Percentiles rank a stretch among this genome's conserved stretches.
Evolutionary conservation across 257 asterid species (phyloP).

Genomic region (Solanum paucissectum): DNA sequence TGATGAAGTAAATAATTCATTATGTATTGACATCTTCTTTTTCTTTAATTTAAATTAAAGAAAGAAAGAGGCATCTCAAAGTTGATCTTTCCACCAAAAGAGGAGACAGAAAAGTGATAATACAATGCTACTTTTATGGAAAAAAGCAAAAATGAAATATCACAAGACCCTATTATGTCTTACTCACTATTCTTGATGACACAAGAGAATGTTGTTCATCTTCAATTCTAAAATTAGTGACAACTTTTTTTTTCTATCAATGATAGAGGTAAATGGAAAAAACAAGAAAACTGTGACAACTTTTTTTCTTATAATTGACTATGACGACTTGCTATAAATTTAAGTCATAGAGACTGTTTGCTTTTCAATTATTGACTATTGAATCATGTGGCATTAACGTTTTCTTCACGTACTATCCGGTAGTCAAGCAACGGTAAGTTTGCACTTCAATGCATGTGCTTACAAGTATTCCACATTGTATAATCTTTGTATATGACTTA

Average conservation of each 20-base stretch:
- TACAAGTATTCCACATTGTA: neutral
- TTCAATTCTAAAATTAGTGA: neutral
- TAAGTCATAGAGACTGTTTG: neutral
- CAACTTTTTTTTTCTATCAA: neutral
- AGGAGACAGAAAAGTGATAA: neutral
- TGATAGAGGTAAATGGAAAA: neutral
- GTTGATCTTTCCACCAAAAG: neutral
- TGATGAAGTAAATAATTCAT: neutral
- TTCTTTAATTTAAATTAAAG: neutral
- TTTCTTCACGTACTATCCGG: neutral
- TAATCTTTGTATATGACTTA: neutral
- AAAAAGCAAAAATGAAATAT: neutral
- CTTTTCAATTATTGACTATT: neutral
- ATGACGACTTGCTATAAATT: neutral
- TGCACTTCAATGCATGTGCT: neutral
- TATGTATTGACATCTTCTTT: neutral
- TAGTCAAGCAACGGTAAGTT: neutral
- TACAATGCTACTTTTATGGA: neutral
- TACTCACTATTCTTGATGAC: neutral
- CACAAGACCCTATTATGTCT: neutral
- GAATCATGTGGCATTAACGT: neutral
- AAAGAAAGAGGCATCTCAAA: neutral
- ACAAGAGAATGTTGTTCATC: neutral
- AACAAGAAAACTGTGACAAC: neutral
- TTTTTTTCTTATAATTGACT: neutral